phyloP scores from a whole-genome alignment of 257 asterid species.

The Linderniella brevidens region DNA sequence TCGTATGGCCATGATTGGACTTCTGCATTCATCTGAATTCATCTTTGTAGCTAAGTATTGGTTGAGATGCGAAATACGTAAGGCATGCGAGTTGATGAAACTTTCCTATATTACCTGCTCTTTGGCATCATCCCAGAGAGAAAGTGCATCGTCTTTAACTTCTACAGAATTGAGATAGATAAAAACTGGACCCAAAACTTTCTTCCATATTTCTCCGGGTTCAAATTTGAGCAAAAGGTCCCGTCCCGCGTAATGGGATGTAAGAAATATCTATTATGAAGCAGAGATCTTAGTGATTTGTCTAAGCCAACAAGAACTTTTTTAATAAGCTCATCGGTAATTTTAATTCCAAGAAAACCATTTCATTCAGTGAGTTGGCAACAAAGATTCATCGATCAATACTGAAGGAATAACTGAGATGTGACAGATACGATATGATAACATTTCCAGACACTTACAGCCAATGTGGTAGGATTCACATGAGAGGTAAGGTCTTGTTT shows the following conservation, averaged over 20 bases:
- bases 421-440: too few relatives aligned
- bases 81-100: too few relatives aligned
- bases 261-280: constrained; percentile 30
- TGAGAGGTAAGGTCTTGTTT: constrained; percentile 91
- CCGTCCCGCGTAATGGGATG: constrained; percentile 56
- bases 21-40: constrained; percentile 27
- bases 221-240: constrained; percentile 30
- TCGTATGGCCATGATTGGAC: constrained; percentile 62
- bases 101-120: constrained; percentile 24
- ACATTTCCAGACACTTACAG: constrained; percentile 24
- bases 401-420: too few relatives aligned
- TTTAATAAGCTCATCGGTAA: neutral
- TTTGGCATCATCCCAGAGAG: constrained; percentile 72
- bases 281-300: too few relatives aligned
- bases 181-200: constrained; percentile 73
- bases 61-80: neutral
- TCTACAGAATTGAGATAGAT: constrained; percentile 42
- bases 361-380: neutral
- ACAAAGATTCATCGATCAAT: too few relatives aligned
- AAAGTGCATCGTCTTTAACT: constrained; percentile 18
- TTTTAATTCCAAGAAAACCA: neutral
- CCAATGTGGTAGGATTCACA: constrained; percentile 65
- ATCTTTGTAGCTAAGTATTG: neutral
- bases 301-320: too few relatives aligned
- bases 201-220: constrained; percentile 73